Conservation (phyloP, 371 early-diverging fungal species). For the Apophysomyces variabilis region DNA sequence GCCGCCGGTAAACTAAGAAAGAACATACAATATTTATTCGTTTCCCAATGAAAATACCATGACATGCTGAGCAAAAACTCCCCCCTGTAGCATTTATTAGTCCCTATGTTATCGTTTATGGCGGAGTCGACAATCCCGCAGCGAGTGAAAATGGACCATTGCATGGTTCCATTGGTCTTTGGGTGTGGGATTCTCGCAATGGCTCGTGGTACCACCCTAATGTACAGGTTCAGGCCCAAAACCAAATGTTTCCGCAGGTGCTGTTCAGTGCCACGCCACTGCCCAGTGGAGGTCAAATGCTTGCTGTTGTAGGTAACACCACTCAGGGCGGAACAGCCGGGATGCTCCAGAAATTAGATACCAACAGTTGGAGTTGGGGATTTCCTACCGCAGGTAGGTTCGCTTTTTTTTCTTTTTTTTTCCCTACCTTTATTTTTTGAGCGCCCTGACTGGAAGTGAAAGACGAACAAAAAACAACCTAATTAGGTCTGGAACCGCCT, state of each 20-base stretch:
- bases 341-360: slow-evolving; percentile 26
- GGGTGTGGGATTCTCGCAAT: slow-evolving; percentile 28
- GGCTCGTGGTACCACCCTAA: slow-evolving; percentile 31
- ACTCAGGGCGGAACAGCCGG: slow-evolving; percentile 13
- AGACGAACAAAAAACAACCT: slow-evolving; percentile 13
- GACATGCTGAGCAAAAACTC: background rate
- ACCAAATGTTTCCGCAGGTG: slow-evolving; percentile 20
- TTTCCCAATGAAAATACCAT: background rate
- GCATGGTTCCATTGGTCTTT: slow-evolving; percentile 22
- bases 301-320: slow-evolving; percentile 24
- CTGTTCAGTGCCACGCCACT: slow-evolving; percentile 19
- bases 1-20: slow-evolving; percentile 20
- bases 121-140: slow-evolving; percentile 16
- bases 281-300: slow-evolving; percentile 27
- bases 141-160: slow-evolving; percentile 13
- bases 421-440: background rate
- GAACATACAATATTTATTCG: background rate
- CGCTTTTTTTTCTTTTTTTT: background rate
- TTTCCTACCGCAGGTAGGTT: slow-evolving; percentile 25
- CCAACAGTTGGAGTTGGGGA: slow-evolving; percentile 28
- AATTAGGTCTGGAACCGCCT: slow-evolving; percentile 16
- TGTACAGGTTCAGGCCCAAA: slow-evolving; percentile 12
- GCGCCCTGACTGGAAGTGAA: slow-evolving; percentile 12
- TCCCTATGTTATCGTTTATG: slow-evolving; percentile 20
- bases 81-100: slow-evolving; percentile 16